Conservation (phyloP, 768 basidiomycete genomes). For the Tricholomella constricta region DNA sequence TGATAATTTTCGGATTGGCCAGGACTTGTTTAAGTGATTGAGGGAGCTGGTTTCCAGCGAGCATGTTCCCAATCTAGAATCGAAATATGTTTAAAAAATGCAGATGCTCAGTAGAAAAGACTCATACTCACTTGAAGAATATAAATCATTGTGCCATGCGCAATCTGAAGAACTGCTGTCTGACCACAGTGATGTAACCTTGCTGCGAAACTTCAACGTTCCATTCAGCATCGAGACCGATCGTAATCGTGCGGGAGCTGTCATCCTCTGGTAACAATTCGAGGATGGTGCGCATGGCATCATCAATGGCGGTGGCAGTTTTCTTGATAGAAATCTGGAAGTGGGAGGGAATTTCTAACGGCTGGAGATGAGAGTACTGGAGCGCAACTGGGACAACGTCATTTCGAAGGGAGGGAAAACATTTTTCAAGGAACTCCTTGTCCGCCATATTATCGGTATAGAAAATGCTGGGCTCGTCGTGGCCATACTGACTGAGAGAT, state of each 20-base stretch:
- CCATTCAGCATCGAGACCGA: slow-evolving; percentile 27
- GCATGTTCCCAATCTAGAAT: not conserved
- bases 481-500: slow-evolving; percentile 30
- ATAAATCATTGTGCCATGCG: slow-evolving; percentile 19
- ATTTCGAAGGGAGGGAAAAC: slow-evolving; percentile 17
- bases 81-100: not conserved
- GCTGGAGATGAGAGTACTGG: slow-evolving; percentile 19
- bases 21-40: slow-evolving; percentile 12
- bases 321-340: slow-evolving; percentile 13
- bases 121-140: slow-evolving; percentile 16
- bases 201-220: slow-evolving; percentile 23
- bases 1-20: slow-evolving; percentile 10
- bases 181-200: slow-evolving; percentile 17
- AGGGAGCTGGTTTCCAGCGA: not conserved
- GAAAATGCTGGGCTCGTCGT: slow-evolving; percentile 22
- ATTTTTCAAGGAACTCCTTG: slow-evolving; percentile 16
- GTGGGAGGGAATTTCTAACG: slow-evolving; percentile 16
- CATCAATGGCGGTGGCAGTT: slow-evolving; percentile 14
- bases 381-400: slow-evolving; percentile 20
- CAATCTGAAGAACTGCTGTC: slow-evolving; percentile 24
- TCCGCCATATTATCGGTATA: slow-evolving; percentile 34
- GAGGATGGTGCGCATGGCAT: slow-evolving; percentile 20
- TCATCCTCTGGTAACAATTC: slow-evolving; percentile 19
- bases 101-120: not conserved
- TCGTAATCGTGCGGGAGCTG: slow-evolving; percentile 6